These are phyloP conservation scores for Edaphochlamys debaryana DNA, from an alignment of 139 green algal genomes.

Conservation along the genomic window DNA sequence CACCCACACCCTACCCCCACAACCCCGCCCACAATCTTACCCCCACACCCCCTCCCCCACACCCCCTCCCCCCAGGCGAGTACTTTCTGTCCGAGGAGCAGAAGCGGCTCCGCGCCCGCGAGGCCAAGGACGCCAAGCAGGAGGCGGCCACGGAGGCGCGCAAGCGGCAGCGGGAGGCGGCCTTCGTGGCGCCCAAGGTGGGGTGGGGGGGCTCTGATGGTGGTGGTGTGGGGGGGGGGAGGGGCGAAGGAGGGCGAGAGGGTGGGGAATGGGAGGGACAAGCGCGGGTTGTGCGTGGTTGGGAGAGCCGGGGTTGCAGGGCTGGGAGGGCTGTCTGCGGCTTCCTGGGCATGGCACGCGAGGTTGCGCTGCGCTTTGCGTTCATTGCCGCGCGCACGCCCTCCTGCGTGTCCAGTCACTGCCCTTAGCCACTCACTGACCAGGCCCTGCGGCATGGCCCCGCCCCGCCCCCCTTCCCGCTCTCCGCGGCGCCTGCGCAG, in stretches of 20 bases:
- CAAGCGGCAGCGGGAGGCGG: constrained; percentile 78
- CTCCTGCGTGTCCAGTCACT: neutral
- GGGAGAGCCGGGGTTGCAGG: too few relatives aligned
- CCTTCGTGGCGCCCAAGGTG: constrained; percentile 87
- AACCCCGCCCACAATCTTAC: too few relatives aligned
- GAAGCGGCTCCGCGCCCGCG: constrained; percentile 66
- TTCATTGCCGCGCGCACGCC: too few relatives aligned
- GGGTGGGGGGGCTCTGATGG: neutral
- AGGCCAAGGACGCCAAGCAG: constrained; percentile 63
- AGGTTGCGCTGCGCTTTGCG: too few relatives aligned
- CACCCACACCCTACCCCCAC: too few relatives aligned
- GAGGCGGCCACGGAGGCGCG: constrained; percentile 60
- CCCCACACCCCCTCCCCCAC: too few relatives aligned
- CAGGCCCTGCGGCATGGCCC: neutral
- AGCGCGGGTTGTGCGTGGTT: too few relatives aligned
- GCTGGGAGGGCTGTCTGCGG: too few relatives aligned
- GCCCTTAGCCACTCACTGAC: neutral
- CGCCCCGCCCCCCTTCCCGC: too few relatives aligned
- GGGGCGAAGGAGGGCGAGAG: neutral
- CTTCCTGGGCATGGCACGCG: too few relatives aligned
- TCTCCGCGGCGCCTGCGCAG: neutral
- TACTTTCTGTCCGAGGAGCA: constrained; percentile 93
- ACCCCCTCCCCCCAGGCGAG: too few relatives aligned
- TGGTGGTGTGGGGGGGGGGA: neutral
- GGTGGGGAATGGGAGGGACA: neutral